A percentile compares a stretch with the other conserved stretches of the same genome.
Conservation (phyloP, 371 early-diverging fungal species). For the Mucor saturninus region DNA sequence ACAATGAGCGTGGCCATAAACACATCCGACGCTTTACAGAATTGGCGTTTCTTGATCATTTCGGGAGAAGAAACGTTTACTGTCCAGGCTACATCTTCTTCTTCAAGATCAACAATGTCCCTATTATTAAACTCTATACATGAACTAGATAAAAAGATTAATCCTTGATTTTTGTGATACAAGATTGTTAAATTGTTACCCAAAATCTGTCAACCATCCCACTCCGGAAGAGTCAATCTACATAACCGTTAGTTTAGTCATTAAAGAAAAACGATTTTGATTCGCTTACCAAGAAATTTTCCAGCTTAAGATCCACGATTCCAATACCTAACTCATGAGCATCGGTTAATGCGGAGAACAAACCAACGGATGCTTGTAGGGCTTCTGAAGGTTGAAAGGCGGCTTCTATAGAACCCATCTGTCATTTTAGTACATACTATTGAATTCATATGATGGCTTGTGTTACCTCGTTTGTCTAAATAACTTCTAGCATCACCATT, state of each 20-base stretch:
- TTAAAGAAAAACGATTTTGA: background rate
- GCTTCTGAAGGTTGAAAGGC: constrained; percentile 32
- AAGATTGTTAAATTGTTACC: constrained; percentile 13
- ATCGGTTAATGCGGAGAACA: constrained; percentile 41
- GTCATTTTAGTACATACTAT: no score
- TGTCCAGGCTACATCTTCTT: constrained; percentile 35
- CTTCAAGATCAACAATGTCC: constrained; percentile 9
- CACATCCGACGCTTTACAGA: constrained; percentile 40
- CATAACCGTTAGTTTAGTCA: background rate
- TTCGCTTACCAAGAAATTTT: constrained; percentile 38
- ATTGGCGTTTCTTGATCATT: constrained; percentile 25
- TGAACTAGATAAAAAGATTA: constrained; percentile 19
- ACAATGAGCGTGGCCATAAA: constrained; percentile 44
- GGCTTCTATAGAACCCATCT: constrained; percentile 2
- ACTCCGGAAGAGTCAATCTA: constrained; percentile 37
- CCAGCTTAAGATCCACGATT: constrained; percentile 45
- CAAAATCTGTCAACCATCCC: constrained; percentile 47
- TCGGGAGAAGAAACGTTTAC: constrained; percentile 45
- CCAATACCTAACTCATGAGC: constrained; percentile 38
- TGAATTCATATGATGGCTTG: no score
- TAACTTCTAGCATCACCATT: constrained; percentile 40
- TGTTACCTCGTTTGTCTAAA: constrained; percentile 28
- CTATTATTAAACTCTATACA: constrained; percentile 30
- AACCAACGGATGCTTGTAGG: constrained; percentile 32
- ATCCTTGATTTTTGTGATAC: background rate